These are phyloP conservation scores for Apiosordaria backusii DNA, from an alignment of 495 filamentous ascomycete species.

Conservation along the genomic window DNA sequence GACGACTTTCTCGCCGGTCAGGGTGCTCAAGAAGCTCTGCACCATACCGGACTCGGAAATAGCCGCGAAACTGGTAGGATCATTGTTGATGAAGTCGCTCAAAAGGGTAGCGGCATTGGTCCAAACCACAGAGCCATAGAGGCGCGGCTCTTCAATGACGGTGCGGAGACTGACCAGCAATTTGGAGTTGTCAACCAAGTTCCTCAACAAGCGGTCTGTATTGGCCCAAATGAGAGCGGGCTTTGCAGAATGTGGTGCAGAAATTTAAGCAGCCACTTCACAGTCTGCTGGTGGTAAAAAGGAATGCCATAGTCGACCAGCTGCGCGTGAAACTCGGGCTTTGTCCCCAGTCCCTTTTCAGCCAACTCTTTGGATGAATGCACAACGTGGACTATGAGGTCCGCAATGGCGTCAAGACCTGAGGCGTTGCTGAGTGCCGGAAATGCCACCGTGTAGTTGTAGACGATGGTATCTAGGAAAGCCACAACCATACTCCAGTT, in stretches of 20 bases:
- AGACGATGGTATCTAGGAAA: slow-evolving; percentile 83
- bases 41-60: slow-evolving; percentile 92
- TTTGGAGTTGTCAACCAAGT: slow-evolving; percentile 88
- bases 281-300: slow-evolving; percentile 83
- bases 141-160: slow-evolving; percentile 71
- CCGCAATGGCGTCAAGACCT: slow-evolving; percentile 81
- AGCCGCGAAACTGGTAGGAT: slow-evolving; percentile 93
- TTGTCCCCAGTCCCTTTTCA: slow-evolving; percentile 66
- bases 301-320: slow-evolving; percentile 89
- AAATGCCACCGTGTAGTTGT: slow-evolving; percentile 75
- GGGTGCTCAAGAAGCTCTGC: slow-evolving; percentile 72
- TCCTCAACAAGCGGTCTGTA: slow-evolving; percentile 83
- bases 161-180: slow-evolving; percentile 71
- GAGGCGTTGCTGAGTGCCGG: slow-evolving; percentile 71
- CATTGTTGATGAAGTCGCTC: slow-evolving; percentile 96
- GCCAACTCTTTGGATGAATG: slow-evolving; percentile 63
- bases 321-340: slow-evolving; percentile 69
- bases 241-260: slow-evolving; percentile 92
- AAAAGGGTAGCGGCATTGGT: slow-evolving; percentile 85
- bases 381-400: slow-evolving; percentile 78
- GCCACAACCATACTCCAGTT: slow-evolving; percentile 74
- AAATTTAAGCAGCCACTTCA: slow-evolving; percentile 93
- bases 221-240: slow-evolving; percentile 63
- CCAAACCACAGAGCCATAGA: slow-evolving; percentile 92
- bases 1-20: slow-evolving; percentile 58